Evolutionary conservation across 768 basidiomycete species (phyloP).

Genomic region (Amanita pseudoporphyria): DNA sequence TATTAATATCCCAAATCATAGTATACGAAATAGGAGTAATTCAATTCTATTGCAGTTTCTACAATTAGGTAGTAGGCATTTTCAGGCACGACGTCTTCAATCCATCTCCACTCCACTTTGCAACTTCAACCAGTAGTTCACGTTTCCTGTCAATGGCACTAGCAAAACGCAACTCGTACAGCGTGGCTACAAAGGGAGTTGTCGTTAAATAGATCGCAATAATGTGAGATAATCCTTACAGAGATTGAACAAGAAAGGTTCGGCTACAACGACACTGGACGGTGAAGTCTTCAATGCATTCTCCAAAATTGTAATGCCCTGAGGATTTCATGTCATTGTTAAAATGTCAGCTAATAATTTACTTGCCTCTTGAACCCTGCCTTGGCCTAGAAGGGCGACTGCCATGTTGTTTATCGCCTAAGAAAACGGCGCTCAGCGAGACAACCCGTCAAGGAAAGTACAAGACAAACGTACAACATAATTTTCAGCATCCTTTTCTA

Average conservation of each 20-base stretch:
- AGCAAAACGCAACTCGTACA: slow-evolving; percentile 74
- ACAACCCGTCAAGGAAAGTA: neutral
- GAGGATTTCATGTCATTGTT: neutral
- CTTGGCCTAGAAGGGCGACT: slow-evolving; percentile 62
- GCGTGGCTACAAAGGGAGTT: slow-evolving; percentile 42
- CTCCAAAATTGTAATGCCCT: slow-evolving; percentile 71
- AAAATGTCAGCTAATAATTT: neutral
- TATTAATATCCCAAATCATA: slow-evolving; percentile 36
- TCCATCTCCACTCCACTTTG: slow-evolving; percentile 84
- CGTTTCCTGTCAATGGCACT: slow-evolving; percentile 70
- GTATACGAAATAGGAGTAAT: neutral
- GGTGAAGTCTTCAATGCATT: slow-evolving; percentile 52
- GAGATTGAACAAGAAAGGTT: slow-evolving; percentile 80
- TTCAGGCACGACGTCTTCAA: slow-evolving; percentile 34
- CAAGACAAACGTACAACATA: slow-evolving; percentile 36
- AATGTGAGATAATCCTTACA: slow-evolving; percentile 34
- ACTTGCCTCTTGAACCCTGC: slow-evolving; percentile 60
- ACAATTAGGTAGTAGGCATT: neutral
- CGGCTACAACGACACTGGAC: slow-evolving; percentile 61
- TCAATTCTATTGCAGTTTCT: neutral
- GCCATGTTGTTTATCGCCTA: slow-evolving; percentile 73
- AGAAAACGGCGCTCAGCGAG: neutral
- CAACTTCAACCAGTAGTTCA: slow-evolving; percentile 61
- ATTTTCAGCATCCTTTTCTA: slow-evolving; percentile 49
- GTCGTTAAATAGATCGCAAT: neutral